Evolutionary conservation across 2,329 filamentous ascomycete species (phyloP).

Genomic region (Aurifilum marmelostoma): DNA sequence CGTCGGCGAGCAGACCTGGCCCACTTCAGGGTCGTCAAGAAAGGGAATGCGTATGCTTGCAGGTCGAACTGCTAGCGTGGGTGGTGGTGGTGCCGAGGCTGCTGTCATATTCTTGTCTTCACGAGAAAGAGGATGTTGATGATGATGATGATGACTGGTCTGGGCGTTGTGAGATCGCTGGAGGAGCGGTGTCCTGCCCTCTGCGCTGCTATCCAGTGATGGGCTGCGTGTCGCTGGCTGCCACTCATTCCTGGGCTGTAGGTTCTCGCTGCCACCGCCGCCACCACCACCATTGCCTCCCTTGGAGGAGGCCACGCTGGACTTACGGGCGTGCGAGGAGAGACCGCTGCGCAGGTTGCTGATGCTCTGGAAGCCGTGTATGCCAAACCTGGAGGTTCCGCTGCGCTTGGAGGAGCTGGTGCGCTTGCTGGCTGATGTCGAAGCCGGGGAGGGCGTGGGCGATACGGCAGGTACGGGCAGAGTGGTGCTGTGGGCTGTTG

Average conservation of each 20-base stretch:
- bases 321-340: neutral
- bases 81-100: neutral
- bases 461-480: neutral
- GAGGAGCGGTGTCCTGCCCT: neutral
- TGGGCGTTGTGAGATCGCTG: neutral
- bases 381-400: constrained; percentile 2
- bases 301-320: constrained; percentile 1
- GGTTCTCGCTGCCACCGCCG: neutral
- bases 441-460: neutral
- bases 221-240: neutral
- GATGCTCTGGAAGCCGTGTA: constrained; percentile 14
- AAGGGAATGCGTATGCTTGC: neutral
- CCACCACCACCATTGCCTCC: neutral
- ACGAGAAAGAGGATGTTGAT: too few species aligned
- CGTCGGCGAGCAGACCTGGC: neutral
- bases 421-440: neutral
- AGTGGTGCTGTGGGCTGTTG: neutral
- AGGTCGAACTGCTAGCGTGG: neutral
- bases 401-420: neutral
- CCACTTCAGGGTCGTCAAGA: neutral
- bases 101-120: neutral
- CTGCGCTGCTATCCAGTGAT: neutral
- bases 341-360: constrained; percentile 10
- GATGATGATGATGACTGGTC: too few species aligned
- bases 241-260: neutral